Evolutionary conservation across 495 filamentous ascomycete species (phyloP).

Genomic region (Penicillium tannophilum): DNA sequence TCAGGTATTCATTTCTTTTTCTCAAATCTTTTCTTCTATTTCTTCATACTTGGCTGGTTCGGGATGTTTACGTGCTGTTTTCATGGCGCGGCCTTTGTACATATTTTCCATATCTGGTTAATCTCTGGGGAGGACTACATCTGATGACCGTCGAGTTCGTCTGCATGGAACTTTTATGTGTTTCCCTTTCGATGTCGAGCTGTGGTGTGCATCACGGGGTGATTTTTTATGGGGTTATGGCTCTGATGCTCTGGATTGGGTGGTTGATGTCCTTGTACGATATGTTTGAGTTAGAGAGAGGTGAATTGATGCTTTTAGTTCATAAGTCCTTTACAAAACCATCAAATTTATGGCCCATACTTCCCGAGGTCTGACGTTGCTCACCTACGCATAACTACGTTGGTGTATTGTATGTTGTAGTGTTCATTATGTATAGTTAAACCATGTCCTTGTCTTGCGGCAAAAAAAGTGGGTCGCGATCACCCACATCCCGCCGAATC

Average conservation of each 20-base stretch:
- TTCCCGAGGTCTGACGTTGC: no score
- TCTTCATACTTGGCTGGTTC: slow-evolving; percentile 11
- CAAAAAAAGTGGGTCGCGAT: slow-evolving; percentile 6
- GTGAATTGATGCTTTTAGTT: slow-evolving; percentile 23
- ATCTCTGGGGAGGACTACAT: slow-evolving; percentile 23
- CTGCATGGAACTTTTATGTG: slow-evolving; percentile 13
- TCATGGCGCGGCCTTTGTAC: slow-evolving; percentile 25
- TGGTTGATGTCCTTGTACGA: slow-evolving; percentile 24
- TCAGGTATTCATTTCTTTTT: slow-evolving; percentile 5
- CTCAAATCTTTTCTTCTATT: slow-evolving; percentile 8
- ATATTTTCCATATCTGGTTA: slow-evolving; percentile 27
- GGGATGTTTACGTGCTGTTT: slow-evolving; percentile 20
- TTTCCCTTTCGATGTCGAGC: slow-evolving; percentile 14
- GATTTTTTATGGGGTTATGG: slow-evolving; percentile 11
- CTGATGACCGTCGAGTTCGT: slow-evolving; percentile 17
- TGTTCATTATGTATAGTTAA: neutral
- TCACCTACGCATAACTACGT: no score
- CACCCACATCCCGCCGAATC: slow-evolving; percentile 5
- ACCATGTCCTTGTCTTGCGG: neutral
- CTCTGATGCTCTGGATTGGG: slow-evolving; percentile 11
- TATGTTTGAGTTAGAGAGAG: slow-evolving; percentile 21
- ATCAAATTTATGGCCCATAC: neutral
- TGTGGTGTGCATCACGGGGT: slow-evolving; percentile 17
- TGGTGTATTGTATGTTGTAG: no score
- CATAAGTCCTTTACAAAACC: neutral